phyloP scores from a whole-genome alignment of 2,329 filamentous ascomycete species.

The Fusarium musae region DNA sequence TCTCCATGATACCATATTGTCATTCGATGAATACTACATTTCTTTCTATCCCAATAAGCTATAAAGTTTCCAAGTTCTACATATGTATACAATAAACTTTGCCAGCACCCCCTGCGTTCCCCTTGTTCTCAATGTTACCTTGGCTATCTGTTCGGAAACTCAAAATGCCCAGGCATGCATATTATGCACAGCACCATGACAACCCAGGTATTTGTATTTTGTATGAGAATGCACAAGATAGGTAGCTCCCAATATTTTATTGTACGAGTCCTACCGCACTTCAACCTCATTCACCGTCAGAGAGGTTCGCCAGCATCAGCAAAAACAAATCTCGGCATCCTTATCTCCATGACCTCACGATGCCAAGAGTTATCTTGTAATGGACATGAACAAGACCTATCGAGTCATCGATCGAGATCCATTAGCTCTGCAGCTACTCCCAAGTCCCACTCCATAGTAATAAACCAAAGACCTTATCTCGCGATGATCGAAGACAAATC shows the following conservation, averaged over 20 bases:
- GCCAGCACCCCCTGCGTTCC: accelerated
- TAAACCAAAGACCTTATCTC: not conserved
- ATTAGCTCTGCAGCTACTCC: not conserved
- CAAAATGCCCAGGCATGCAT: accelerated
- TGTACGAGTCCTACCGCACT: accelerated
- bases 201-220: accelerated
- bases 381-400: accelerated
- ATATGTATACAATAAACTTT: not conserved
- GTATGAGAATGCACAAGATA: not conserved
- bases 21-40: accelerated
- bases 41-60: not conserved
- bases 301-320: too few relatives aligned
- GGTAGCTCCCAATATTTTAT: accelerated
- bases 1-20: not conserved
- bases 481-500: not conserved
- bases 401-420: accelerated
- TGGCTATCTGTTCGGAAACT: not conserved
- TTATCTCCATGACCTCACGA: not conserved
- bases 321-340: not conserved
- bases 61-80: accelerated
- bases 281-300: too few relatives aligned
- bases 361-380: not conserved
- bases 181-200: not conserved
- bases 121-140: not conserved
- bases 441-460: not conserved